Evolutionary conservation across 2,329 filamentous ascomycete genomes (phyloP).

Genomic region (Chaetomium globosum): DNA sequence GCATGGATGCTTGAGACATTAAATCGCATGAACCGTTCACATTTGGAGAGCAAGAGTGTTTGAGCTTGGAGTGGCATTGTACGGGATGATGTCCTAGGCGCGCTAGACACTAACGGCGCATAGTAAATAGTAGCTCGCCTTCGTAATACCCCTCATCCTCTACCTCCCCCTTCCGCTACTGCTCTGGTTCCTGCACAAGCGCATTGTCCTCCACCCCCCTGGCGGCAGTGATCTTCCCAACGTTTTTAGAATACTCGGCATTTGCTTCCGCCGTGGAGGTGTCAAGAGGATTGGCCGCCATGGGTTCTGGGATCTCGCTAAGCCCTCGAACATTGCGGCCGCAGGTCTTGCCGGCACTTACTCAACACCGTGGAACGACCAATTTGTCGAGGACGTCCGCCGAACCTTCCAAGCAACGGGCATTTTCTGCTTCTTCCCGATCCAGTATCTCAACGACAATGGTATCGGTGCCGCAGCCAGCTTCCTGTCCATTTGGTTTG

Average conservation of each 20-base stretch:
- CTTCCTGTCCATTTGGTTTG: slow-evolving; percentile 45
- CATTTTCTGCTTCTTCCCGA: slow-evolving; percentile 59
- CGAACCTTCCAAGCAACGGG: slow-evolving; percentile 63
- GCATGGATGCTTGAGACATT: neutral
- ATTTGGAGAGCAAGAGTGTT: neutral
- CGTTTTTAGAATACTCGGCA: slow-evolving; percentile 47
- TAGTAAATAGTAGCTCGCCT: slow-evolving; percentile 53
- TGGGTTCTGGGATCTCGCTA: slow-evolving; percentile 62
- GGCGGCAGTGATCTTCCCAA: slow-evolving; percentile 51
- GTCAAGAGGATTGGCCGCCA: slow-evolving; percentile 45
- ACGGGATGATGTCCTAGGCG: neutral
- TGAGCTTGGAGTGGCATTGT: neutral
- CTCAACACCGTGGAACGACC: slow-evolving; percentile 60
- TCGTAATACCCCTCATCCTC: slow-evolving; percentile 43
- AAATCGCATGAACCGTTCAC: neutral
- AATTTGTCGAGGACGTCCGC: slow-evolving; percentile 67
- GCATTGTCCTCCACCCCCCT: slow-evolving; percentile 49
- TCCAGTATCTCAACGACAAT: slow-evolving; percentile 50
- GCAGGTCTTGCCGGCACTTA: slow-evolving; percentile 42
- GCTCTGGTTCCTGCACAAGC: slow-evolving; percentile 48
- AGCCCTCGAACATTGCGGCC: slow-evolving; percentile 57
- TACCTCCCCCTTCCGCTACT: slow-evolving; percentile 49
- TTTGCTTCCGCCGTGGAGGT: slow-evolving; percentile 48
- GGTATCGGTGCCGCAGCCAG: slow-evolving; percentile 55
- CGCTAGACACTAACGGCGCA: slow-evolving; percentile 3